phyloP scores from a whole-genome alignment of 495 filamentous ascomycete species.

The Talaromyces stipitatus region DNA sequence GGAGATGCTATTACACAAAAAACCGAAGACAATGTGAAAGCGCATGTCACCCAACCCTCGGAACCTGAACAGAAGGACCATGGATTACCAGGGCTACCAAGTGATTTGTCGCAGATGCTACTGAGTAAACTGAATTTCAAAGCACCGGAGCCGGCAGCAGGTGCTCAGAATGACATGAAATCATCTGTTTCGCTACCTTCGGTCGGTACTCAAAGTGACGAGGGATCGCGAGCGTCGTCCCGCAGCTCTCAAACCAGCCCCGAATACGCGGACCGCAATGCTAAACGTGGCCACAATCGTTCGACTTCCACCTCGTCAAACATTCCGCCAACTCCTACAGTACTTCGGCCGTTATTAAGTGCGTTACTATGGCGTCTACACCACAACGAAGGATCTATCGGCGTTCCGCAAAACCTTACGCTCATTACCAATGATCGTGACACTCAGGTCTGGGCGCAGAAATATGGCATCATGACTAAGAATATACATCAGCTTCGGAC shows the following conservation, averaged over 20 bases:
- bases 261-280: slow-evolving; percentile 23
- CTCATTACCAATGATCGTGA: slow-evolving; percentile 51
- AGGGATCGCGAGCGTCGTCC: slow-evolving; percentile 39
- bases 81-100: slow-evolving; percentile 10
- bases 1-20: slow-evolving; percentile 10
- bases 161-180: slow-evolving; percentile 1
- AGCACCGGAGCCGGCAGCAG: slow-evolving; percentile 31
- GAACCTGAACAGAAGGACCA: slow-evolving; percentile 4
- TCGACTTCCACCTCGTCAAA: slow-evolving; percentile 24
- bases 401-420: slow-evolving; percentile 36
- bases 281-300: slow-evolving; percentile 26
- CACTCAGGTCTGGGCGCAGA: slow-evolving; percentile 49
- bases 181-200: slow-evolving; percentile 38
- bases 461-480: slow-evolving; percentile 53
- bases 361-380: slow-evolving; percentile 55
- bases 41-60: slow-evolving; percentile 7
- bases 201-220: slow-evolving; percentile 36
- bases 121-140: slow-evolving; percentile 46
- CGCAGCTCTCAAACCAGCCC: slow-evolving; percentile 44
- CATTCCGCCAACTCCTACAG: slow-evolving; percentile 32
- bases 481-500: slow-evolving; percentile 53
- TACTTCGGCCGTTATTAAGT: slow-evolving; percentile 52
- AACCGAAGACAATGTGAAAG: neutral
- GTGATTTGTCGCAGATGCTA: slow-evolving; percentile 43
- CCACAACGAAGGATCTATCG: slow-evolving; percentile 33